Conservation (phyloP, 768 basidiomycete species). For the Hypsizygus marmoreus region DNA sequence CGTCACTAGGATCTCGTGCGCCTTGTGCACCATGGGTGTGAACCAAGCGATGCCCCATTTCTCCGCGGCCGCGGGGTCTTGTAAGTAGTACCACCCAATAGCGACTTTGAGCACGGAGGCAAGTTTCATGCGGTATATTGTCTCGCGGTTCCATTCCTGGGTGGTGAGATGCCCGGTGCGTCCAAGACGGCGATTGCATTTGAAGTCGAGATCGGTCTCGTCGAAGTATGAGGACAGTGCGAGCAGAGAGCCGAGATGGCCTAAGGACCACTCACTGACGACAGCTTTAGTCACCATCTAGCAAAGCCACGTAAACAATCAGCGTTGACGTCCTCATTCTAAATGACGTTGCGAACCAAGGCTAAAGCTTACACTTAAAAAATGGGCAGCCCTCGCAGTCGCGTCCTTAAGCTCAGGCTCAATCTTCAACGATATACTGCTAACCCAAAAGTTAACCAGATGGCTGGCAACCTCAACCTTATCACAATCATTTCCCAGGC, state of each 20-base stretch:
- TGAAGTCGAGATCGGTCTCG: constrained; percentile 7
- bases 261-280: constrained; percentile 17
- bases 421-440: constrained; percentile 19
- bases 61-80: constrained; percentile 16
- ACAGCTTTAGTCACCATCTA: constrained; percentile 22
- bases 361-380: constrained; percentile 16
- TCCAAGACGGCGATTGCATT: no score
- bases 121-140: no score
- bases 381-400: constrained; percentile 21
- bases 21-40: constrained; percentile 19
- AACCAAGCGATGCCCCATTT: constrained; percentile 23
- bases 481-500: constrained; percentile 18
- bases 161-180: no score
- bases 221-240: constrained; percentile 23
- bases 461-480: constrained; percentile 31
- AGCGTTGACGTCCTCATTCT: neutral
- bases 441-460: constrained; percentile 31
- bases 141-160: no score
- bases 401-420: no score
- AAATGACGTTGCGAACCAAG: no score
- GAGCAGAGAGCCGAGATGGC: constrained; percentile 21
- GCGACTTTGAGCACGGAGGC: constrained; percentile 22
- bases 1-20: constrained; percentile 20
- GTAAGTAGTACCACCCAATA: constrained; percentile 26
- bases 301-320: constrained; percentile 8